Base-by-base conservation (phyloP, 1,284 basidiomycete genomes). In the Rhodotorula sp. region DNA sequence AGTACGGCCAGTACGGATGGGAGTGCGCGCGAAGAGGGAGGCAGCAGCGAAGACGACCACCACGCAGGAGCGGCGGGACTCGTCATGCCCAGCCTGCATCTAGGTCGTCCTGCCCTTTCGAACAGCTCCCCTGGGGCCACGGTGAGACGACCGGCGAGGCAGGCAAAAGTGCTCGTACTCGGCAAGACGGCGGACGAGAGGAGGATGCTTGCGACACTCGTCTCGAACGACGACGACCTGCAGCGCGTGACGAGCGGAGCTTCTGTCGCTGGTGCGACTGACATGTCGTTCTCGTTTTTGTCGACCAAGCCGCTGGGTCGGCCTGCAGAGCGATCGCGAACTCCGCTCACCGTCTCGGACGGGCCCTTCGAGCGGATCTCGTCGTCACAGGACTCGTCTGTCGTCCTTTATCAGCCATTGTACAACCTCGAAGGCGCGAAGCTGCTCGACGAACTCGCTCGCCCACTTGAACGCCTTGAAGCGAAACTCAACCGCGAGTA, bases 381-480 rank as follows among this genome's bases (percentile, higher is more conserved):
- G 15, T 28, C 40, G 10, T 16, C 47, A 4, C 15, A 57, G 1
- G 40, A 15, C 11, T 50, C 46, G 9, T 34, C 46, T 46, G 34
- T 47, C 2, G 52, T 67, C 10, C 62, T 31, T 18, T 59, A 70
- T 9, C 65, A 59, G 10, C 4, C 30, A 4, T 8, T 16, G 2
- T 54, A 46, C 40, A 28, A 47, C 4, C 1, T 4, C 4, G 44
- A 48, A 7, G 10, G 22, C 3, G 22, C 3, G 22, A 34, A 0
- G 37, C 20, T 68, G 11, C 9, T 47, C 30, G 24, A 22, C 28
- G n/a, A 26, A n/a, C 40, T 66, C 6, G 20, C 24, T 8, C 26
- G 30, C 7, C 65, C 67, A n/a, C 60, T 71, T 24, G 67, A 74
- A 50, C 59, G 56, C 5, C 48, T 74, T 31, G 72, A 71, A 59